These are phyloP conservation scores for Amphicarpaea edgeworthii DNA, from an alignment of 306 rosid genomes.

Conservation along the genomic window DNA sequence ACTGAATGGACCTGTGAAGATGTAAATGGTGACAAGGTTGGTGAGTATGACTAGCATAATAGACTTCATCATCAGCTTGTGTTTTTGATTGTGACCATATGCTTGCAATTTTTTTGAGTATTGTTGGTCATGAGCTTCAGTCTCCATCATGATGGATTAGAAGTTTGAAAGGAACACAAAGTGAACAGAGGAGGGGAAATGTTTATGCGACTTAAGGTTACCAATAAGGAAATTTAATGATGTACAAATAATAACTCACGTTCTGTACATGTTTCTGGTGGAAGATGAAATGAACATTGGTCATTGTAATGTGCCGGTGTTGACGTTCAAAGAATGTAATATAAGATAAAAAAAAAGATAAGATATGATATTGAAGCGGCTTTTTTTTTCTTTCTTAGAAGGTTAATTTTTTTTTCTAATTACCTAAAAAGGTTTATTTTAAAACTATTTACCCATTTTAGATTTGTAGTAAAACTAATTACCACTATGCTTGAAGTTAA, in stretches of 20 bases:
- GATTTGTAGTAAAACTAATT: too few species aligned
- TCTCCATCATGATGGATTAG: conserved; percentile 51
- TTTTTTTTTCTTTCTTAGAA: too few species aligned
- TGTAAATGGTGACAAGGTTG: conserved; percentile 55
- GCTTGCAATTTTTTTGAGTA: conserved; percentile 45
- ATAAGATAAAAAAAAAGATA: too few species aligned
- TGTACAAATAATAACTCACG: conserved; percentile 35
- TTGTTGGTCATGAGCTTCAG: conserved; percentile 47
- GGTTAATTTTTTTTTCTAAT: too few species aligned
- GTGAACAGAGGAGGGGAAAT: conserved; percentile 26
- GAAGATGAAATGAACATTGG: conserved; percentile 39
- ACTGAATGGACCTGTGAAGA: conserved; percentile 52
- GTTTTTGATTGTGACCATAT: conserved; percentile 34
- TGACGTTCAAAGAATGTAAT: conserved; percentile 41
- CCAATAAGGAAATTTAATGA: conserved; percentile 17
- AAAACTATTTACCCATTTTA: too few species aligned
- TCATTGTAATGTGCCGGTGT: conserved; percentile 50
- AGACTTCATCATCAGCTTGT: conserved; percentile 48
- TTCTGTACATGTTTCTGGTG: conserved; percentile 21
- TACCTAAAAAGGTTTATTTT: too few species aligned
- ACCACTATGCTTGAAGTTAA: too few species aligned
- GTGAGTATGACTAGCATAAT: conserved; percentile 50
- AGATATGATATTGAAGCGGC: too few species aligned
- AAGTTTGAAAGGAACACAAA: conserved; percentile 26
- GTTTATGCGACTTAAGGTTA: conserved; percentile 7